Conservation (phyloP, 768 basidiomycete genomes). For the Hericium rajendrae region DNA sequence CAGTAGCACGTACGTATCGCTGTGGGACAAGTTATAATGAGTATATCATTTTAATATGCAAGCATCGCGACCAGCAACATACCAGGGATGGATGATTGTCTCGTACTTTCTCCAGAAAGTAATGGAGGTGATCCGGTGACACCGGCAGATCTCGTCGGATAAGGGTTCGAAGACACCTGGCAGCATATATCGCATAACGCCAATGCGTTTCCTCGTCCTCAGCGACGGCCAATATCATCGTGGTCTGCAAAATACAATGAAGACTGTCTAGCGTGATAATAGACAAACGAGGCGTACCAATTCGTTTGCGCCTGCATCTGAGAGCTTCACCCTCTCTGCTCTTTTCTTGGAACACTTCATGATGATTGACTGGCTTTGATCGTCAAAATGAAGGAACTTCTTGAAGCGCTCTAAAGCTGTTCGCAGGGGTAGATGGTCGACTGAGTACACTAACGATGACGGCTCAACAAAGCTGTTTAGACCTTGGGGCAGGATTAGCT, state of each 20-base stretch:
- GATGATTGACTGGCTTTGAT: slow-evolving; percentile 30
- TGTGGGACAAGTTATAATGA: slow-evolving; percentile 17
- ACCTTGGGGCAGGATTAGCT: slow-evolving; percentile 28
- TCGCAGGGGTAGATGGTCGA: slow-evolving; percentile 35
- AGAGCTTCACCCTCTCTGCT: slow-evolving; percentile 29
- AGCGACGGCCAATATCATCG: slow-evolving; percentile 45
- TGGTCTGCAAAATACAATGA: slow-evolving; percentile 23
- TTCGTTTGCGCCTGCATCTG: slow-evolving; percentile 32
- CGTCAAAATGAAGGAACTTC: slow-evolving; percentile 20
- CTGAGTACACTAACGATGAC: slow-evolving; percentile 42
- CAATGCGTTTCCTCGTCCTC: slow-evolving; percentile 61
- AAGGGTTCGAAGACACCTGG: slow-evolving; percentile 57
- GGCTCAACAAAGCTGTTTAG: slow-evolving; percentile 55
- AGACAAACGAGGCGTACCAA: slow-evolving; percentile 29
- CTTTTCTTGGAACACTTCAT: slow-evolving; percentile 35
- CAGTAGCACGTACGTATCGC: slow-evolving; percentile 44
- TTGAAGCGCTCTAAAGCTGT: slow-evolving; percentile 30
- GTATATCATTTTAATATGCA: background rate
- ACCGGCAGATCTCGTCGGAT: slow-evolving; percentile 55
- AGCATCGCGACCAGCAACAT: slow-evolving; percentile 19
- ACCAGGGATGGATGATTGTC: slow-evolving; percentile 64
- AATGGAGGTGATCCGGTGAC: slow-evolving; percentile 38
- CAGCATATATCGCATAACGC: slow-evolving; percentile 67
- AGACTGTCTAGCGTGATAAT: background rate
- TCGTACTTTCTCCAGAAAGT: slow-evolving; percentile 48